Evolutionary conservation across 1,284 basidiomycete genomes (phyloP), one percentile per base, ranked within the genome.

Genomic region (Clitocybe nebularis): DNA sequence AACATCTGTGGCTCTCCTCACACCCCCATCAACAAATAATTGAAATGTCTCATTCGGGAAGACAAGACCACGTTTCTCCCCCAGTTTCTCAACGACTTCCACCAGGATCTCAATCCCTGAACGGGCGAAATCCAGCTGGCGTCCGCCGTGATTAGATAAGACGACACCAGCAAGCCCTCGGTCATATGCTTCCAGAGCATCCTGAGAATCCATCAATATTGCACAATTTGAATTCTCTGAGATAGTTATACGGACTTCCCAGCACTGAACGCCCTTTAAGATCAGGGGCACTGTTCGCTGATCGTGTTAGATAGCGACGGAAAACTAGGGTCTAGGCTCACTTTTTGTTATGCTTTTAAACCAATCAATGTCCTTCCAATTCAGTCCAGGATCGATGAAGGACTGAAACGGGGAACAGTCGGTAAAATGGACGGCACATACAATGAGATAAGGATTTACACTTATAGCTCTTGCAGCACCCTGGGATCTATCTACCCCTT

Each of bases 391-490:
- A 62, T 98, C 94, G 54, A 98, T 97, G 68, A 97, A 97, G 3
- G 88, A 89, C 77, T 93, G 62, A 2, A 40, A 19, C 20, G 2
- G 26, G 32, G n/a, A n/a, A n/a, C n/a, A n/a, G n/a, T n/a, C n/a
- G n/a, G n/a, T n/a, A n/a, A n/a, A n/a, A n/a, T n/a, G n/a, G n/a
- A n/a, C n/a, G n/a, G n/a, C n/a, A n/a, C n/a, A n/a, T n/a, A n/a
- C n/a, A 24, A 11, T 6, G 8, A 26, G n/a, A 6, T 7, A 16
- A 24, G 13, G 10, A 64, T 81, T 49, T 59, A 89, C 86, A 46
- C 84, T 89, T 55, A 98, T 97, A n/a, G 94, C 93, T 46, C 93
- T 74, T 1, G 94, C 93, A 3, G 92, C 94, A 36, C 93, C 93
- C 61, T 95, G 89, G 28, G 87, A 85, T 33, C 90, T 78, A 57